A percentile compares a stretch with the other conserved stretches of the same genome.
These are phyloP conservation scores for Sclerotinia sclerotiorum DNA, from an alignment of 2,329 filamentous ascomycete species.

Conservation along the genomic window DNA sequence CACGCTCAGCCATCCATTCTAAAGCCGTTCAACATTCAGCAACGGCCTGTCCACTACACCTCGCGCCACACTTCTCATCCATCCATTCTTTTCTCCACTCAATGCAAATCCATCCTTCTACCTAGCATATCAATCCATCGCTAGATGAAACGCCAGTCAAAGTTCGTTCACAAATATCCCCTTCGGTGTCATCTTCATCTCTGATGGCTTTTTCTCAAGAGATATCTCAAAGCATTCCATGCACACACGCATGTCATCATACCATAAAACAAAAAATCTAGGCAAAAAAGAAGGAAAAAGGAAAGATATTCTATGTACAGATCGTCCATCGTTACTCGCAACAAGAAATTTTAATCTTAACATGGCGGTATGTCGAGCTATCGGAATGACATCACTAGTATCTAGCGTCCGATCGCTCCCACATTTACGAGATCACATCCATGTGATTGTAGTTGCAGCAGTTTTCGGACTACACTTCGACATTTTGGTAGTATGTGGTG, in stretches of 20 bases:
- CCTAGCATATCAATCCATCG: conserved; percentile 12
- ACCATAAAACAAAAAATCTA: conserved; percentile 19
- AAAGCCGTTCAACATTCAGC: neutral
- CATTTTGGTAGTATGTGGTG: neutral
- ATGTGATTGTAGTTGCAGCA: neutral
- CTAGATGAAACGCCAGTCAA: conserved; percentile 21
- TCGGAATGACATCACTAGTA: neutral
- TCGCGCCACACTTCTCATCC: too few relatives aligned
- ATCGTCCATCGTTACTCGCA: conserved; percentile 14
- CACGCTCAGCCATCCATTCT: neutral
- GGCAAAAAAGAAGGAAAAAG: conserved; percentile 3
- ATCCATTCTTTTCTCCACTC: neutral
- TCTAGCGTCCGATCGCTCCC: neutral
- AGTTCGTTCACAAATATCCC: neutral
- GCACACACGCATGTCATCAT: conserved; percentile 7
- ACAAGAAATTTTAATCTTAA: neutral
- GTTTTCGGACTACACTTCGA: neutral
- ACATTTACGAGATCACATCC: conserved; percentile 4
- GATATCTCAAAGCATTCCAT: conserved; percentile 7
- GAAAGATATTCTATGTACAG: conserved; percentile 28
- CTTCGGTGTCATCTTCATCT: neutral
- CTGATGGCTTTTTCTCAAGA: neutral
- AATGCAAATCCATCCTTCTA: neutral
- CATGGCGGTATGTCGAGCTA: neutral
- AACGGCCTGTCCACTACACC: neutral